Base-by-base conservation (phyloP, 148 eudicot species). In the Cornus suecica region DNA sequence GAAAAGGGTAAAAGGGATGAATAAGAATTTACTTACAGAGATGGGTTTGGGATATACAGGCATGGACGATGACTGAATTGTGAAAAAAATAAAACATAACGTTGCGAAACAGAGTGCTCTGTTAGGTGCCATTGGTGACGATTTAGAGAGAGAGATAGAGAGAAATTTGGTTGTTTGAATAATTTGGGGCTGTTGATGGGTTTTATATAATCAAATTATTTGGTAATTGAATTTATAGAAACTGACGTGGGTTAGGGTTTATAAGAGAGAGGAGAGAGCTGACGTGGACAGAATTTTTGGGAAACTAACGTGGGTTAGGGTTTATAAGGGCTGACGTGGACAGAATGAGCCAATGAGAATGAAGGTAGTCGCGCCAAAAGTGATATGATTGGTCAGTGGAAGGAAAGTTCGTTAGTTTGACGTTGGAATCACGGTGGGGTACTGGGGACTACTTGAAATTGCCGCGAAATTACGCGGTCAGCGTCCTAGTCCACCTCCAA, bases 1-100 rank as follows among this genome's bases (percentile, higher is more conserved):
- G n/a, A 58, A 2, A 58, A 75, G 42, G 14, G 41, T 23, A 58
- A 22, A 10, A 3, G 14, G 15, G 20, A 58, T 5, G 62, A 20
- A 58, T 58, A 68, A 29, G 20, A 27, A 29, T 27, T 37, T 31
- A 79, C 81, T 87, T 73, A 90, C 95, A 76, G 89, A 84, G 18
- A 91, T 81, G 10, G 88, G 89, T 78, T 91, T 86, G 27, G 91
- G 88, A 52, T 81, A 48, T 30, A 86, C 73, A 63, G 81, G 89
- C 37, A 41, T 54, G 23, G 88, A 83, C 0, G 83, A 78, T n/a
- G 81, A 18, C n/a, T 58, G 62, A 58, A 22, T 58, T 0, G 24
- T 58, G 4, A 58, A 58, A 7, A 58, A 25, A 22, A 58, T 0
- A 11, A 58, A 8, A 58, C 62, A 58, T 58, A 58, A 20, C n/a